A percentile compares a stretch with the other conserved stretches of the same genome.
Conservation (phyloP, 257 asterid genomes). For the Phtheirospermum japonicum region DNA sequence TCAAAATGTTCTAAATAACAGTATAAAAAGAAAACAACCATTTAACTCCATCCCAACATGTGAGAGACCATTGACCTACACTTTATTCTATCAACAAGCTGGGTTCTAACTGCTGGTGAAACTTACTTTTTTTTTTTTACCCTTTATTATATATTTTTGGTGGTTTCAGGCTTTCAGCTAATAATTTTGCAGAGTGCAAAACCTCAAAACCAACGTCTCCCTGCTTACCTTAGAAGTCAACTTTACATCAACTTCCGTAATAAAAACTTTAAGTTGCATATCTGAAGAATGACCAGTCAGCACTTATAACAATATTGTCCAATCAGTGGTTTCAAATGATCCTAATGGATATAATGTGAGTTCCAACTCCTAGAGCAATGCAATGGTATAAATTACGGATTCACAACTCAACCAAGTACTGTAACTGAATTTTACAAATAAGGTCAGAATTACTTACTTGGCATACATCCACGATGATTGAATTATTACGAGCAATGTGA, state of each 20-base stretch:
- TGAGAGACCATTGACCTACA: background rate
- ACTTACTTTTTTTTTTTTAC: too few relatives aligned
- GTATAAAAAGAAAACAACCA: background rate
- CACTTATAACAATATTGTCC: constrained; percentile 10
- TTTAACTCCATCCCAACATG: constrained; percentile 1
- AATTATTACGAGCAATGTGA: constrained; percentile 98
- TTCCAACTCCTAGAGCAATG: constrained; percentile 22
- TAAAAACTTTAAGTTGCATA: background rate
- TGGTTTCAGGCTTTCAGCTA: too few relatives aligned
- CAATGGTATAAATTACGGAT: constrained; percentile 5
- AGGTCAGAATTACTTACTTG: constrained; percentile 55
- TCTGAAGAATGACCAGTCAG: background rate
- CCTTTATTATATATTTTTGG: too few relatives aligned
- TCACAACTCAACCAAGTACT: constrained; percentile 7
- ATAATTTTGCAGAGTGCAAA: too few relatives aligned
- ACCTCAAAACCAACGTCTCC: background rate
- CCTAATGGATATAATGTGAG: constrained; percentile 1
- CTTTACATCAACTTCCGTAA: background rate
- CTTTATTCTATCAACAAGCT: background rate
- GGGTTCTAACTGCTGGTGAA: too few relatives aligned
- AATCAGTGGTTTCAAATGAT: constrained; percentile 22
- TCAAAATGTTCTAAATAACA: background rate
- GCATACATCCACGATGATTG: constrained; percentile 98
- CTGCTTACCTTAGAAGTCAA: background rate
- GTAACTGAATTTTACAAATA: constrained; percentile 13